Evolutionary conservation across 371 early-diverging fungal species (phyloP).

Genomic region (Mortierella sp.): DNA sequence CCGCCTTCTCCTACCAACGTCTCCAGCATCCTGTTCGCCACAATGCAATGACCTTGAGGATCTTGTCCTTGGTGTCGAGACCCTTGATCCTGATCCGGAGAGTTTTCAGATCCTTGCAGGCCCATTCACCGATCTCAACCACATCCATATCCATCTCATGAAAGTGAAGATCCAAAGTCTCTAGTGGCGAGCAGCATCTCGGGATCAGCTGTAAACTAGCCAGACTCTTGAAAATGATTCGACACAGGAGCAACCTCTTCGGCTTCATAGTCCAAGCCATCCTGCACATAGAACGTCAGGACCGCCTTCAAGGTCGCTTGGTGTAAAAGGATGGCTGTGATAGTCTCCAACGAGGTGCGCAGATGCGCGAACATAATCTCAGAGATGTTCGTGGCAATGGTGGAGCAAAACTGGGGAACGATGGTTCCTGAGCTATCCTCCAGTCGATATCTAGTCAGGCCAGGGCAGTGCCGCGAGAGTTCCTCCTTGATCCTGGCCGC

Average conservation of each 20-base stretch:
- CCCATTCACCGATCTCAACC: neutral
- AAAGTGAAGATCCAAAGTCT: neutral
- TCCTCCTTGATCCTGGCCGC: neutral
- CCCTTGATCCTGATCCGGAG: neutral
- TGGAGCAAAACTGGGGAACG: neutral
- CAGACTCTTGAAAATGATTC: neutral
- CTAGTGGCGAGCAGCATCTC: neutral
- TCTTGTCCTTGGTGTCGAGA: neutral
- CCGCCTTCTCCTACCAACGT: neutral
- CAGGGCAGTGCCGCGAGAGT: neutral
- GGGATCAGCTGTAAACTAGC: neutral
- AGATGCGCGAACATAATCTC: neutral
- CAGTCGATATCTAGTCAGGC: neutral
- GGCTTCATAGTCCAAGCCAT: neutral
- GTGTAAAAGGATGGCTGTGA: neutral
- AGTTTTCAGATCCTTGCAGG: neutral
- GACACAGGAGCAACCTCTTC: neutral
- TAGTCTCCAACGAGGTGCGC: neutral
- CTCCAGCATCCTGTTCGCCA: constrained; percentile 1
- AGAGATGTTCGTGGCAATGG: neutral
- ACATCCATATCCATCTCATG: no score
- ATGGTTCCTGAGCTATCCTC: neutral
- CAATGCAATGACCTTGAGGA: neutral
- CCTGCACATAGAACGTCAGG: neutral
- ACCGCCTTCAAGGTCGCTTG: neutral